These are phyloP conservation scores for Ceratobasidium sp. DNA, from an alignment of 1,284 basidiomycete genomes.

Conservation along the genomic window DNA sequence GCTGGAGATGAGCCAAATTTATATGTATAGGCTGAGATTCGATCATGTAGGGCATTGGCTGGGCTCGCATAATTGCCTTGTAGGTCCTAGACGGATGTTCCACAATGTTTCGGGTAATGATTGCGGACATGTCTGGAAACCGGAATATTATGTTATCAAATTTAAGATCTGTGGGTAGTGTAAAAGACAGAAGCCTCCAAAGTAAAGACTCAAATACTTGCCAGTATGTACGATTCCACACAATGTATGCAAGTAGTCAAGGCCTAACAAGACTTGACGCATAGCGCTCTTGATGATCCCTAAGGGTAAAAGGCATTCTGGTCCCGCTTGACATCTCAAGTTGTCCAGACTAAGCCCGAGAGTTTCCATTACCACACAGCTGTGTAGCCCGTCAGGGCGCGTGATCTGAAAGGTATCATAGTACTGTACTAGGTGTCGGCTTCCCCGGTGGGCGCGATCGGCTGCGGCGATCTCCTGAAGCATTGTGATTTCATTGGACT, in stretches of 20 bases:
- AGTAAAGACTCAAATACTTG: neutral
- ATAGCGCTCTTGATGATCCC: constrained; percentile 95
- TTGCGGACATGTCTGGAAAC: neutral
- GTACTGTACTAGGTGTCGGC: neutral
- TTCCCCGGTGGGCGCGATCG: neutral
- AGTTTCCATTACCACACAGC: constrained; percentile 8
- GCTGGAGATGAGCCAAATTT: neutral
- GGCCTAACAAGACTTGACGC: constrained; percentile 93
- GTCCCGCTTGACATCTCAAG: neutral
- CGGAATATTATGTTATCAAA: constrained; percentile 96
- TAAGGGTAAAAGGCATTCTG: constrained; percentile 83
- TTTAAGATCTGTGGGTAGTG: constrained; percentile 74
- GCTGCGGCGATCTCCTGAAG: neutral
- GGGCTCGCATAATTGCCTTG: neutral
- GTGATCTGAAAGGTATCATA: constrained; percentile 10
- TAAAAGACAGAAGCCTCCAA: neutral
- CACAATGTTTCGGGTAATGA: neutral
- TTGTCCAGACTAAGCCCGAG: neutral
- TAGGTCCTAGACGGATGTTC: neutral
- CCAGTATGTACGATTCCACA: constrained; percentile 95
- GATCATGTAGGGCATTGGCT: neutral
- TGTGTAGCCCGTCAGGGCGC: neutral
- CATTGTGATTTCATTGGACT: constrained; percentile 4
- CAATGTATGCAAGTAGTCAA: constrained; percentile 97
- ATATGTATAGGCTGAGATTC: neutral